phyloP scores from a whole-genome alignment of 345 rosid species.

The Eucalyptus albens region DNA sequence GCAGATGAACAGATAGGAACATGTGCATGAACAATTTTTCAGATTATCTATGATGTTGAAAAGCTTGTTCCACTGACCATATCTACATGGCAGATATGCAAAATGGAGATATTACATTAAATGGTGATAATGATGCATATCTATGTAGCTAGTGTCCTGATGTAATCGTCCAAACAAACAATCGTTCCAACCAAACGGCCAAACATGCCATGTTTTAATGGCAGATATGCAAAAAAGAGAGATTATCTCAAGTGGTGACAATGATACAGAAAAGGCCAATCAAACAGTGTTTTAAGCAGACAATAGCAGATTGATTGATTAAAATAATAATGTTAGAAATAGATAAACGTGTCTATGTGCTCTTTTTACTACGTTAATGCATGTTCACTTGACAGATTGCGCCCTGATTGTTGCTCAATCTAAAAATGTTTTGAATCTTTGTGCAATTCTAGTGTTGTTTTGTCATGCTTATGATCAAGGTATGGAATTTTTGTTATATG shows the following conservation, averaged over 20 bases:
- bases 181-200: too few relatives aligned
- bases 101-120: neutral
- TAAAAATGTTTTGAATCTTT: neutral
- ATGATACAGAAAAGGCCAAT: neutral
- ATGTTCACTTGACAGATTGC: neutral
- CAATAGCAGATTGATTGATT: neutral
- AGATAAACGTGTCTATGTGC: neutral
- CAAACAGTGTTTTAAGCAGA: neutral
- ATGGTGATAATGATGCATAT: neutral
- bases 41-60: neutral
- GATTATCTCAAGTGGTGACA: neutral
- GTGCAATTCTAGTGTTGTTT: neutral
- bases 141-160: rapidly evolving
- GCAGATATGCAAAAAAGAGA: neutral
- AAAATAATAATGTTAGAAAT: neutral
- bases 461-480: neutral
- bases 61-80: neutral
- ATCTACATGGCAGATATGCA: neutral
- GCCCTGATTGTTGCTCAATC: neutral
- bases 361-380: neutral
- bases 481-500: neutral
- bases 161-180: too few relatives aligned
- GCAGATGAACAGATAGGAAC: neutral
- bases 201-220: neutral
- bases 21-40: neutral